Conservation (phyloP, 192 early-diverging fungal genomes). For the Chytriomyces confervae region DNA sequence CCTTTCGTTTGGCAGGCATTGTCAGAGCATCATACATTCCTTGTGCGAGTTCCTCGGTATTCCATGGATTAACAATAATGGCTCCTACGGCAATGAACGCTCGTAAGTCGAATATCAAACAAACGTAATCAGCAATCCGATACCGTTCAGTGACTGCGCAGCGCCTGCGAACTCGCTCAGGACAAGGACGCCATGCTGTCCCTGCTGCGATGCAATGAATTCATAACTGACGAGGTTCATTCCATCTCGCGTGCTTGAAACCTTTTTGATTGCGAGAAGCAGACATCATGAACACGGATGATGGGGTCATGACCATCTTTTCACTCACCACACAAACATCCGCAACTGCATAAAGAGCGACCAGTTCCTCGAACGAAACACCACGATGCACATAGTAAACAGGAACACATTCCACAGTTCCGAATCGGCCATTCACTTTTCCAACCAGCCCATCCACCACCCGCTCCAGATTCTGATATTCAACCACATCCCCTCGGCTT, state of each 20-base stretch:
- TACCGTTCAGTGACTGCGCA: constrained; percentile 95
- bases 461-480: constrained; percentile 93
- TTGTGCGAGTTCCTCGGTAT: constrained; percentile 91
- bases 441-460: constrained; percentile 98
- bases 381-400: constrained; percentile 99
- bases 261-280: background rate
- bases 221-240: constrained; percentile 94
- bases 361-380: constrained; percentile 92
- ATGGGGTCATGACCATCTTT: background rate
- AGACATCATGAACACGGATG: background rate
- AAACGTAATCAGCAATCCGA: background rate
- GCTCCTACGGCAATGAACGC: constrained; percentile 61
- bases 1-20: constrained; percentile 82
- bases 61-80: constrained; percentile 99
- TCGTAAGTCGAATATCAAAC: background rate
- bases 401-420: constrained; percentile 94
- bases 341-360: constrained; percentile 92
- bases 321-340: constrained; percentile 88
- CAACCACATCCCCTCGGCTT: constrained; percentile 96
- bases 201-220: constrained; percentile 90
- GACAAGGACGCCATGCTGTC: constrained; percentile 92
- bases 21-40: constrained; percentile 91
- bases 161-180: constrained; percentile 98
- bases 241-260: constrained; percentile 95
- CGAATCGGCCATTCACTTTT: constrained; percentile 95